These are phyloP conservation scores for Botryotinia calthae DNA, from an alignment of 2,329 filamentous ascomycete species.

Conservation along the genomic window DNA sequence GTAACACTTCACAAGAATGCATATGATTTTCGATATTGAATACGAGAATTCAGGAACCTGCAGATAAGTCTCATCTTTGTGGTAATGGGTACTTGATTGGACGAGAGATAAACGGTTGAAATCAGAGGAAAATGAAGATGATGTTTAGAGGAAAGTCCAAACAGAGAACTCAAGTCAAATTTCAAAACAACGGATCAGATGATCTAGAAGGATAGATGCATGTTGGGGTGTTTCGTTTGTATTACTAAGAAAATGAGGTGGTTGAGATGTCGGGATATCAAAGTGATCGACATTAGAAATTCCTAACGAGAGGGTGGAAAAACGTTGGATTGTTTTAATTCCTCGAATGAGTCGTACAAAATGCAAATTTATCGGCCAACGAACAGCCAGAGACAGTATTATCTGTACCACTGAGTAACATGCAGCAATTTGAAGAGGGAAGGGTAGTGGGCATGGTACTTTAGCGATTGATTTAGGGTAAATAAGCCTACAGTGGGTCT, in stretches of 20 bases:
- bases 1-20: slow-evolving; percentile 1
- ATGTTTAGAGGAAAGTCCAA: background rate
- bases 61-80: background rate
- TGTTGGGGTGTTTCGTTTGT: background rate
- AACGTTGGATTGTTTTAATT: background rate
- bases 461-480: slow-evolving; percentile 12
- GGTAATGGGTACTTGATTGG: background rate
- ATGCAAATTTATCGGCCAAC: background rate
- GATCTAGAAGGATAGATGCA: background rate
- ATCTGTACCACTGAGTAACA: background rate
- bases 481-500: slow-evolving; percentile 4
- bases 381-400: background rate
- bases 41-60: slow-evolving; percentile 9
- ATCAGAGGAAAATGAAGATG: background rate
- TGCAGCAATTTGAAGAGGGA: slow-evolving; percentile 7
- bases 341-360: background rate
- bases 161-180: background rate
- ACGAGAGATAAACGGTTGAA: background rate
- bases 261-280: background rate
- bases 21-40: slow-evolving; percentile 3
- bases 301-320: background rate
- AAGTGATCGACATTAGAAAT: background rate
- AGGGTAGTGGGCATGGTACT: background rate
- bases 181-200: background rate
- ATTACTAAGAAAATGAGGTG: slow-evolving; percentile 4